Evolutionary conservation across 2,329 filamentous ascomycete species (phyloP).

Genomic region (Aspergillus piperis): DNA sequence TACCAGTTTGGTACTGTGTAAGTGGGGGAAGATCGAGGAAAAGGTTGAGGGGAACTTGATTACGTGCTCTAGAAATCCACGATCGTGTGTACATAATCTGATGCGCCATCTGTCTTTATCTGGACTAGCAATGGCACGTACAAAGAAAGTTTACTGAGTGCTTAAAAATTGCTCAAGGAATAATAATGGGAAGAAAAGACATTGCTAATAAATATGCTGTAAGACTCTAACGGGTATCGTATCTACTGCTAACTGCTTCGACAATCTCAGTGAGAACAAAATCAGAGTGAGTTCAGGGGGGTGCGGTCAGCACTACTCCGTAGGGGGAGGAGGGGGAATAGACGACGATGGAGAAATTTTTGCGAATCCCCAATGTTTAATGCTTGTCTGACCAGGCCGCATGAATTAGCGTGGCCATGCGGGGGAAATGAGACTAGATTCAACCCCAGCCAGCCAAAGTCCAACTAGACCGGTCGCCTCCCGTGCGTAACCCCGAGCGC

Average conservation of each 20-base stretch:
- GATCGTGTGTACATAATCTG: slow-evolving; percentile 5
- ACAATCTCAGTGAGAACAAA: background rate
- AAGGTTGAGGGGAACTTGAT: background rate
- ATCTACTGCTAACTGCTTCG: slow-evolving; percentile 10
- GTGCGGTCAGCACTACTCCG: background rate
- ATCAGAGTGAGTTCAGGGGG: background rate
- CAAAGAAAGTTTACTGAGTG: background rate
- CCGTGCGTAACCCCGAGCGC: slow-evolving; percentile 41
- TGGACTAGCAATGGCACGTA: background rate
- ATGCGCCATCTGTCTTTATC: background rate
- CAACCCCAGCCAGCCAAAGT: slow-evolving; percentile 51
- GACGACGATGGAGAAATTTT: background rate
- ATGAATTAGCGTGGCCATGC: background rate
- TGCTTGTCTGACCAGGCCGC: background rate
- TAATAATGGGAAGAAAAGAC: background rate
- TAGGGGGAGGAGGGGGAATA: too few relatives aligned
- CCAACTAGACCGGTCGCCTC: slow-evolving; percentile 51
- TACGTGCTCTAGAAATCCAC: background rate
- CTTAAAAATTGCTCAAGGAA: background rate
- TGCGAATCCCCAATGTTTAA: background rate
- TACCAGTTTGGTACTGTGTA: slow-evolving; percentile 48
- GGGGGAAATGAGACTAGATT: slow-evolving; percentile 12
- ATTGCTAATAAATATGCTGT: background rate
- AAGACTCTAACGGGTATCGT: slow-evolving; percentile 17
- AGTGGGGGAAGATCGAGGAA: background rate